phyloP scores from a whole-genome alignment of 202 grass and related monocot genomes.

The Setaria viridis region DNA sequence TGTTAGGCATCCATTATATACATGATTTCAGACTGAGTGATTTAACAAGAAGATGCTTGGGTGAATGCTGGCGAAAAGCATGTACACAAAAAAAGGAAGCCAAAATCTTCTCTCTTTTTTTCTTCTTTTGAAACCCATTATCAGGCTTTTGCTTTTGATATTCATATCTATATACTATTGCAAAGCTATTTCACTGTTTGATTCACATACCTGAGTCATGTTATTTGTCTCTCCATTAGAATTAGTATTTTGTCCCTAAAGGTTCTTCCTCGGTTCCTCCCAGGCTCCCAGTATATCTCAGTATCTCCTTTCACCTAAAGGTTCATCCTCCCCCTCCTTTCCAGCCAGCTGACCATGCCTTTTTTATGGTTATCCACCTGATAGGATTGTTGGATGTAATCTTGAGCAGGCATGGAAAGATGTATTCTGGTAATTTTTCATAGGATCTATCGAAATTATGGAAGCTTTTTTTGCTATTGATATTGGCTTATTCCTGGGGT shows the following conservation, averaged over 20 bases:
- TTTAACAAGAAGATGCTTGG: not conserved
- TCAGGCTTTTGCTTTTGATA: not conserved
- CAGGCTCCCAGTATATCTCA: not conserved
- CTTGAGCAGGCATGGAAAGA: not conserved
- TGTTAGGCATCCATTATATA: not conserved
- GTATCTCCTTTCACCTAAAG: not conserved
- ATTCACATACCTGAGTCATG: not conserved
- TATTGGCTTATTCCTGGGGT: conserved; percentile 18
- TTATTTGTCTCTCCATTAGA: not conserved
- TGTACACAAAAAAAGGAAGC: not conserved
- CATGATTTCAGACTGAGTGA: not conserved
- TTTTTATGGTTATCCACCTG: not conserved
- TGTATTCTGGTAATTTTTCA: conserved; percentile 16
- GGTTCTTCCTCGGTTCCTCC: not conserved
- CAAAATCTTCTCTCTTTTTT: not conserved
- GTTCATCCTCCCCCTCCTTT: not conserved
- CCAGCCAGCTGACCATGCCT: not conserved
- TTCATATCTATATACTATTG: not conserved
- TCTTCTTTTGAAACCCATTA: not conserved
- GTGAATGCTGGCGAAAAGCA: not conserved
- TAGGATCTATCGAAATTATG: not conserved
- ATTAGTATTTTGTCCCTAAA: conserved; percentile 3
- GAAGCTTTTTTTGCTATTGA: conserved; percentile 4
- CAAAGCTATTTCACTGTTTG: not conserved
- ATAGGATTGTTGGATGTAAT: conserved; percentile 25